Evolutionary conservation across 2,329 filamentous ascomycete genomes (phyloP).

Genomic region (Falciphora oryzae): DNA sequence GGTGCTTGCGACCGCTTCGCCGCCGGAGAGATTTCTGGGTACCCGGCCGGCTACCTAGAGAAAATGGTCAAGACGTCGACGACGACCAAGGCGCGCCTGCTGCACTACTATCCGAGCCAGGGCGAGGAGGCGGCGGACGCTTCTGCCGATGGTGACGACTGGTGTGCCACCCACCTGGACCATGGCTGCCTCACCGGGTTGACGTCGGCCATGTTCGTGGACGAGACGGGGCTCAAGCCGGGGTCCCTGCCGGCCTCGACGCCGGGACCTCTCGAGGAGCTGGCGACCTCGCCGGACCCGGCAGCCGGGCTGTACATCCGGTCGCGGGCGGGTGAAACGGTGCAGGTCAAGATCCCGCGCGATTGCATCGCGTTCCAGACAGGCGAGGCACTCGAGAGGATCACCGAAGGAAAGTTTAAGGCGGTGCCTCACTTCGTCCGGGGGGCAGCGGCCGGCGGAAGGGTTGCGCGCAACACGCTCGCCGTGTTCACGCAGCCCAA

Average conservation of each 20-base stretch:
- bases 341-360: conserved; percentile 87
- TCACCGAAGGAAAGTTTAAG: conserved; percentile 85
- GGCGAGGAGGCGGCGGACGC: background rate
- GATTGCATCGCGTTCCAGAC: conserved; percentile 96
- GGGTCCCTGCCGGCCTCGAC: conserved; percentile 6
- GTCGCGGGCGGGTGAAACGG: conserved; percentile 71
- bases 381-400: conserved; percentile 82
- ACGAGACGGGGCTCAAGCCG: conserved; percentile 49
- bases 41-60: conserved; percentile 75
- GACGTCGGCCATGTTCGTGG: conserved; percentile 93
- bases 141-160: conserved; percentile 65
- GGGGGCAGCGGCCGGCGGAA: conserved; percentile 31
- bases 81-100: conserved; percentile 82
- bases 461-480: conserved; percentile 76
- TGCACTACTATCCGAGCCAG: conserved; percentile 83
- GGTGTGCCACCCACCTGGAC: conserved; percentile 89
- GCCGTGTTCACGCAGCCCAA: conserved; percentile 98
- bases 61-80: conserved; percentile 78
- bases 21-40: conserved; percentile 68
- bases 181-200: conserved; percentile 91
- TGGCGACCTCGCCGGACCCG: conserved; percentile 72
- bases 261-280: conserved; percentile 57
- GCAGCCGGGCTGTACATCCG: conserved; percentile 90
- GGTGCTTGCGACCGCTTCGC: conserved; percentile 87
- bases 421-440: conserved; percentile 95